phyloP scores from a whole-genome alignment of 441 rosid species.

The Populus hybrid region DNA sequence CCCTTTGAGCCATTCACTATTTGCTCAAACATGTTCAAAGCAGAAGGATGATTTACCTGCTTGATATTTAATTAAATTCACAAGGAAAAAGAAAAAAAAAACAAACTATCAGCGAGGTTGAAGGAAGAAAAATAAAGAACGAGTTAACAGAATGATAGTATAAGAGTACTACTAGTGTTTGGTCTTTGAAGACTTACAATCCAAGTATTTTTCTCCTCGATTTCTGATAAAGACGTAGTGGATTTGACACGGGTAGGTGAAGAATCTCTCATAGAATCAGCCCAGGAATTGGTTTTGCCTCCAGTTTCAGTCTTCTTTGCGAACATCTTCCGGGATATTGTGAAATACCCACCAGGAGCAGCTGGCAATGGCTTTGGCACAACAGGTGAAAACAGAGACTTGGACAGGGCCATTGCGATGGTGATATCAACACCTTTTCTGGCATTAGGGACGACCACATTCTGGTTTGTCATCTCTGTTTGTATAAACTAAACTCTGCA shows the following conservation, averaged over 20 bases:
- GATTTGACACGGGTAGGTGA: conserved; percentile 75
- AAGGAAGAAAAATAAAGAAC: background rate
- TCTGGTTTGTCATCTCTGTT: conserved; percentile 49
- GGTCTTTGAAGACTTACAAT: conserved; percentile 37
- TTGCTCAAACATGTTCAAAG: conserved; percentile 62
- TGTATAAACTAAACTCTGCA: background rate
- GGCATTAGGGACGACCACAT: conserved; percentile 43
- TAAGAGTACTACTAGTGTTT: background rate
- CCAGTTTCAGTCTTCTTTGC: conserved; percentile 46
- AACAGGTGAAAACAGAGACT: conserved; percentile 31
- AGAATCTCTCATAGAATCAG: conserved; percentile 78
- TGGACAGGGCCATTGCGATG: conserved; percentile 28
- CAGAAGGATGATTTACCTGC: conserved; percentile 79
- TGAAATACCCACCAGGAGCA: conserved; percentile 34
- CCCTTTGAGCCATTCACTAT: conserved; percentile 64
- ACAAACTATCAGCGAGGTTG: background rate
- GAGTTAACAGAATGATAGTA: background rate
- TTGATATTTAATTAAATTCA: background rate
- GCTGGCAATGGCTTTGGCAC: conserved; percentile 46
- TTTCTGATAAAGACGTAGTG: conserved; percentile 27
- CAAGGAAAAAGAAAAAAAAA: background rate
- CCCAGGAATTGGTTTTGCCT: conserved; percentile 60
- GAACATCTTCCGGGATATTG: conserved; percentile 37
- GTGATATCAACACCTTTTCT: conserved; percentile 33
- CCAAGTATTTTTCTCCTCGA: conserved; percentile 51